Base-by-base conservation (phyloP, 768 basidiomycete genomes). In the Tylopilus plumbeoviolaceoides region DNA sequence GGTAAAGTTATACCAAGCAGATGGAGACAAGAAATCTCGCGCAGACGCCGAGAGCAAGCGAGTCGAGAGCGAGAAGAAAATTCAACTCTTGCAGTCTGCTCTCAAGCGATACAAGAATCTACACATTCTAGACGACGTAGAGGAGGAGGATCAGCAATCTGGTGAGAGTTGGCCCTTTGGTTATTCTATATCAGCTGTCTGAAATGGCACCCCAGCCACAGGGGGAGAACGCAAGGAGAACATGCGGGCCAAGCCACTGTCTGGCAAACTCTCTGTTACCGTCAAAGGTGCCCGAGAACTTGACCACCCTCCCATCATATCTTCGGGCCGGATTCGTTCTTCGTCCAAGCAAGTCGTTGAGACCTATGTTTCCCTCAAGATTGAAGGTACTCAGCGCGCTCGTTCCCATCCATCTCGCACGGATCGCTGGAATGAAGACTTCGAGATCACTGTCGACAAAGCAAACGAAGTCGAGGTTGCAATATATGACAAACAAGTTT, bases 401-500 rank as follows among this genome's bases (percentile, higher is more conserved):
- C 84, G 87, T 52, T 94, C 95, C 0, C 93, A 95, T 66, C 90
- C 92, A 8, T 87, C 93, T 10, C 85, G 93, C 54, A 97, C 88
- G 27, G 97, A 98, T 71, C 85, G 90, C 42, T 99, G 97, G 97
- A 91, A 92, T 66, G 95, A 99, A 71, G 91, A 94, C 54, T 98
- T 98, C 57, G 93, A 95, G 70, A 91, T 99, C 54, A 78, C 86
- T 0, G 90, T 98, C 38, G 95, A 98, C 75, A 98, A 98, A 71
- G 95, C 95, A 14, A 98, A 95, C 67, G 97, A 99, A 76, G 89
- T 98, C 45, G 97, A 98, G 73, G 86, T 99, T 47, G 90, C 92
- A 28, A 82, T 99, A 30, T 94, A 93, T 63, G 97, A 99, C 71
- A 92, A 92, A 61, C 89, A 91, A 63, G 80, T 82, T 18, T 86